A percentile compares a stretch with the other conserved stretches of the same genome.
These are phyloP conservation scores for Exophiala aquamarina DNA, from an alignment of 2,329 filamentous ascomycete species.

Conservation along the genomic window DNA sequence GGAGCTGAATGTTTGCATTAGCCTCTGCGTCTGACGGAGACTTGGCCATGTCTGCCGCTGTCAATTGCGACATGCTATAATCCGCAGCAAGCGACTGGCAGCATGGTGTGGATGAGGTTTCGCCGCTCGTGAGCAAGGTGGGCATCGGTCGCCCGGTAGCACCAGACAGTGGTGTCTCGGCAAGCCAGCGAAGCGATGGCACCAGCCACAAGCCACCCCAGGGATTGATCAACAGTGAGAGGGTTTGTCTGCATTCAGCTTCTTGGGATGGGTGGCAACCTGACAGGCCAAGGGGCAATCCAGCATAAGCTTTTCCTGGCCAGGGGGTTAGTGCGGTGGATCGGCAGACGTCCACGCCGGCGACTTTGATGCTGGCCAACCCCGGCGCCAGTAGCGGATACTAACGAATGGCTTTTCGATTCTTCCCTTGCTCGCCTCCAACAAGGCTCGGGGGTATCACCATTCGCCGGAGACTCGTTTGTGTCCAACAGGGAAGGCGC, in stretches of 20 bases:
- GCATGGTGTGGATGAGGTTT: conserved; percentile 18
- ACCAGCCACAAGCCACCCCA: conserved; percentile 20
- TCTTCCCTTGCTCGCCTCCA: no score
- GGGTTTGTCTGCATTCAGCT: conserved; percentile 6
- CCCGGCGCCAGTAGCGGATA: conserved; percentile 1
- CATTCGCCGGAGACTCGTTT: no score
- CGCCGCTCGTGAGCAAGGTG: conserved; percentile 15
- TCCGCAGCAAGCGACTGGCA: conserved; percentile 13
- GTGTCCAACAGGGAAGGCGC: conserved; percentile 7
- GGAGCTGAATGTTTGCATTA: conserved; percentile 25
- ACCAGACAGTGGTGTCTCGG: conserved; percentile 27
- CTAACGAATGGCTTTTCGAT: no score
- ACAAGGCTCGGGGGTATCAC: no score
- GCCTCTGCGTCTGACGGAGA: conserved; percentile 25
- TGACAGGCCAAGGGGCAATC: conserved; percentile 10
- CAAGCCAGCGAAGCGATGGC: conserved; percentile 21
- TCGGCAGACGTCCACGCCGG: conserved; percentile 8
- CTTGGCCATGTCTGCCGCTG: conserved; percentile 24
- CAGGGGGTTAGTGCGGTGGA: conserved; percentile 5
- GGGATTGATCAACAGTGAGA: background rate
- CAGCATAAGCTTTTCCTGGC: conserved; percentile 20
- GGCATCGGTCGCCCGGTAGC: conserved; percentile 14
- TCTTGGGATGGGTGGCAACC: conserved; percentile 5
- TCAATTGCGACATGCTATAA: conserved; percentile 26
- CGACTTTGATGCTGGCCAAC: conserved; percentile 12